Evolutionary conservation across 164 flowering plant genomes (phyloP).

Genomic region (Dillenia turbinata): DNA sequence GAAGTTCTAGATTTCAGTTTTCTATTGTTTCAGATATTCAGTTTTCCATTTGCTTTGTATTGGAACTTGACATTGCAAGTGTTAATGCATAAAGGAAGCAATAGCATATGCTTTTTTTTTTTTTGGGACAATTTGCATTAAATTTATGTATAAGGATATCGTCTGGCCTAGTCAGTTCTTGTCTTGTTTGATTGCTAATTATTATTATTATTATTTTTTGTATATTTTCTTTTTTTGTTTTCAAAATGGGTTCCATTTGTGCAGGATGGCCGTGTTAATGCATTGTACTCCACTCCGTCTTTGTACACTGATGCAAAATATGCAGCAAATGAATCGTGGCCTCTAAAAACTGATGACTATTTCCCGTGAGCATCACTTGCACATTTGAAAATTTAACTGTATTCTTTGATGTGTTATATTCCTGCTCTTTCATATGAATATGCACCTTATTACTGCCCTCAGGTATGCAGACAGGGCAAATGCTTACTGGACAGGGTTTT

Average conservation of each 20-base stretch:
- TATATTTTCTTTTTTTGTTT: not conserved
- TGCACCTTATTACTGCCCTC: constrained; percentile 6
- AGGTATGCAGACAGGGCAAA: constrained; percentile 77
- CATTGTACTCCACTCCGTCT: constrained; percentile 90
- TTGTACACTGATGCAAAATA: constrained; percentile 74
- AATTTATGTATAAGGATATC: too few relatives aligned
- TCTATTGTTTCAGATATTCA: too few relatives aligned
- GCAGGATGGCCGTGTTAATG: constrained; percentile 91
- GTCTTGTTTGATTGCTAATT: too few relatives aligned
- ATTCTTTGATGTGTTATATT: not conserved
- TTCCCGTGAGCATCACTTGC: constrained; percentile 59
- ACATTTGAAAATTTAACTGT: not conserved
- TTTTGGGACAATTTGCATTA: too few relatives aligned
- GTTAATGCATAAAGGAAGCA: too few relatives aligned
- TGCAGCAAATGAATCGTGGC: constrained; percentile 69
- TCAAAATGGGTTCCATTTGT: constrained; percentile 3
- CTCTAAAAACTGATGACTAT: constrained; percentile 75
- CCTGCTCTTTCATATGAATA: constrained; percentile 1
- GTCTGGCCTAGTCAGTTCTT: too few relatives aligned
- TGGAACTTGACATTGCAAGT: too few relatives aligned
- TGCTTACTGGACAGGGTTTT: constrained; percentile 95
- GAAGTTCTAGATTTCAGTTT: too few relatives aligned
- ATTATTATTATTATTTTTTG: too few relatives aligned
- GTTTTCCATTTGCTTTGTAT: too few relatives aligned
- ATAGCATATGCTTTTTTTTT: too few relatives aligned